Conservation (phyloP, 495 filamentous ascomycete species). For the Aspergillus coremiiformis region DNA sequence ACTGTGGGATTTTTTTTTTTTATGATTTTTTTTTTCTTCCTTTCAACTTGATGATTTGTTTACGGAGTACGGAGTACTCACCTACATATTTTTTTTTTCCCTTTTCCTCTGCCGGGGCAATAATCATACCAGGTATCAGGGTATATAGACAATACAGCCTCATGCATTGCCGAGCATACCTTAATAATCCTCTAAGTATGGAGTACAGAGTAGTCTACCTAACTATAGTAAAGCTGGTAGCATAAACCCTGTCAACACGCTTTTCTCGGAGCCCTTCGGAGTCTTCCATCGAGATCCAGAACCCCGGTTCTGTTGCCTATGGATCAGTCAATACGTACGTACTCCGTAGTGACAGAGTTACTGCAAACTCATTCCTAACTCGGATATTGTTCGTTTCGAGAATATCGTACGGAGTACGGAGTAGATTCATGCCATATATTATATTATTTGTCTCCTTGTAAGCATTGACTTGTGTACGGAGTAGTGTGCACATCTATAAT, state of each 20-base stretch:
- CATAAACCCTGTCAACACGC: neutral
- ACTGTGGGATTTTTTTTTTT: neutral
- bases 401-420: too few relatives aligned
- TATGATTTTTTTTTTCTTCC: conserved; percentile 7
- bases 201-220: too few relatives aligned
- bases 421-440: neutral
- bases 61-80: too few relatives aligned
- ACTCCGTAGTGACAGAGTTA: neutral
- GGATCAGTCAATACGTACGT: neutral
- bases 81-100: conserved; percentile 14
- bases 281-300: neutral
- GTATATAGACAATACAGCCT: neutral
- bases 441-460: neutral
- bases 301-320: neutral
- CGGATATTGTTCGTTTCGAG: neutral
- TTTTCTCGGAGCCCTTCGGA: neutral
- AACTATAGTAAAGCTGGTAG: neutral
- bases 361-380: neutral
- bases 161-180: neutral
- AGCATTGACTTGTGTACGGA: neutral
- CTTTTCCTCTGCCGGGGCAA: conserved; percentile 8
- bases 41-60: too few relatives aligned
- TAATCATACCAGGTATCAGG: neutral
- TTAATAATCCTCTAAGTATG: neutral
- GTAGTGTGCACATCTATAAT: neutral